phyloP scores from a whole-genome alignment of 2,329 filamentous ascomycete genomes.

The Colletotrichum sp. region DNA sequence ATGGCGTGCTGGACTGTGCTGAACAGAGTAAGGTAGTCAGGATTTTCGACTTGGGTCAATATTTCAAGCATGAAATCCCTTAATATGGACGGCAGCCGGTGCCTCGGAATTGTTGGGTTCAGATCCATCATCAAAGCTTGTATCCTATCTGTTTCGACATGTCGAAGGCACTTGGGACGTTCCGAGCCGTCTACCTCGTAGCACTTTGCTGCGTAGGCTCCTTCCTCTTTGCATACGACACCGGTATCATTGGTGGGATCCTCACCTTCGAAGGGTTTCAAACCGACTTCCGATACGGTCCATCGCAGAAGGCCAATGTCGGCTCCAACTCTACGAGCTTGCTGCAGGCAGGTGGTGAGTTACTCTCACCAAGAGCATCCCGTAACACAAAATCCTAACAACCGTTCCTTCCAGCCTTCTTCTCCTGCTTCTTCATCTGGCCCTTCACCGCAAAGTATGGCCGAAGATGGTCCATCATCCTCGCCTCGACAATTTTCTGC shows the following conservation, averaged over 20 bases:
- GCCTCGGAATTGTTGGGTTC: background rate
- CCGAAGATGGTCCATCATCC: conserved; percentile 42
- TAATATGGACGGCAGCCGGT: background rate
- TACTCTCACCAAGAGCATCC: background rate
- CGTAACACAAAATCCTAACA: background rate
- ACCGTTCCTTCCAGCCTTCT: conserved; percentile 35
- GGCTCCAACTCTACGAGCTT: conserved; percentile 45
- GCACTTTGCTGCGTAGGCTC: conserved; percentile 42
- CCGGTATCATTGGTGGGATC: conserved; percentile 46
- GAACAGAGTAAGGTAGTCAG: background rate
- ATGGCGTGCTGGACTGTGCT: background rate
- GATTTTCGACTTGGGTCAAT: background rate
- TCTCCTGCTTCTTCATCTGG: conserved; percentile 48
- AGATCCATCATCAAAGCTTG: background rate
- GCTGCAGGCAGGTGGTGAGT: conserved; percentile 43
- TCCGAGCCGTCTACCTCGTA: conserved; percentile 41
- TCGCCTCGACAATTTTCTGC: conserved; percentile 48
- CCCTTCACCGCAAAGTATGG: conserved; percentile 46
- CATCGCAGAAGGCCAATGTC: conserved; percentile 33
- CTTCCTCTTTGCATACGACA: conserved; percentile 48
- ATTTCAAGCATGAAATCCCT: background rate
- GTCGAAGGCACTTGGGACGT: conserved; percentile 32
- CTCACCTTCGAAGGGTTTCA: conserved; percentile 43
- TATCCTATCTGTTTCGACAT: background rate
- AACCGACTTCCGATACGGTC: conserved; percentile 38